Conservation (phyloP, 139 green algal genomes). For the Asterochloris erici region DNA sequence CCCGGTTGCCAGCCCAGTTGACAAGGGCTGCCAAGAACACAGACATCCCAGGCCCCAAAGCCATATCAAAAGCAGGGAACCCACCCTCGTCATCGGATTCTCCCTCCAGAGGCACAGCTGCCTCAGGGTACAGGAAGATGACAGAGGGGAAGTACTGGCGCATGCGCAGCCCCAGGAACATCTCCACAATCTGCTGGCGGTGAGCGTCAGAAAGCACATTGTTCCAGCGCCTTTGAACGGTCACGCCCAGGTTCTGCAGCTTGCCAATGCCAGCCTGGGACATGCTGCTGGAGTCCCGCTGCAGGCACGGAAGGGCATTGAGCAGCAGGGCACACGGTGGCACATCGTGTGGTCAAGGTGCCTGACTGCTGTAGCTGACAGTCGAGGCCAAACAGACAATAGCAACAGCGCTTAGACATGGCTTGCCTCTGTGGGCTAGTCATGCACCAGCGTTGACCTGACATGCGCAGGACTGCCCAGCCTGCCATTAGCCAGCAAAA, state of each 20-base stretch:
- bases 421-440: too few relatives aligned
- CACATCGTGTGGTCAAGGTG: conserved; percentile 32
- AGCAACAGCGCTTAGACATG: too few relatives aligned
- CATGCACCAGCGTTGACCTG: too few relatives aligned
- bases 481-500: too few relatives aligned
- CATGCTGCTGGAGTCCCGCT: conserved; percentile 33
- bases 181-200: conserved; percentile 58
- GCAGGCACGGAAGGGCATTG: conserved; percentile 39
- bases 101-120: conserved; percentile 9
- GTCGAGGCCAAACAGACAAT: too few relatives aligned
- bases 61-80: not conserved
- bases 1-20: too few relatives aligned
- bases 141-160: conserved; percentile 45
- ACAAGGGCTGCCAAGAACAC: too few relatives aligned
- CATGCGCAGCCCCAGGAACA: conserved; percentile 80
- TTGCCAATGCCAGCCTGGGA: conserved; percentile 38
- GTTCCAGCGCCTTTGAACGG: conserved; percentile 68
- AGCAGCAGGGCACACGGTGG: conserved; percentile 37
- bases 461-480: too few relatives aligned
- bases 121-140: conserved; percentile 35
- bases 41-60: not conserved
- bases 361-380: too few relatives aligned
- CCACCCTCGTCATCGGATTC: conserved; percentile 20
- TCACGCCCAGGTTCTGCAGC: conserved; percentile 65
- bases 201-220: conserved; percentile 57